Evolutionary conservation across 1,284 basidiomycete species (phyloP).

Genomic region (Ustilago nuda): DNA sequence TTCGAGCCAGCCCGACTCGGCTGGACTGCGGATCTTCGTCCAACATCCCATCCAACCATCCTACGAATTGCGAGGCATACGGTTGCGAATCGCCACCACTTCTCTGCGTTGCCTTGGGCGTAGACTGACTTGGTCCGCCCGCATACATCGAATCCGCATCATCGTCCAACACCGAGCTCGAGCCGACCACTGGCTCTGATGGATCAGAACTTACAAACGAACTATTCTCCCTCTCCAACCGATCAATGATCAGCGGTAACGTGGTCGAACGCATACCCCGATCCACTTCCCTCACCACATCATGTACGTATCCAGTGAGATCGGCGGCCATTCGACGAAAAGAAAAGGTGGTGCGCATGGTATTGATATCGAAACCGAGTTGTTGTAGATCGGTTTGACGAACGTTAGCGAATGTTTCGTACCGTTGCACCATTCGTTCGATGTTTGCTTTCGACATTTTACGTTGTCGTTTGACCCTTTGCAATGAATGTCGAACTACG

Average conservation of each 20-base stretch:
- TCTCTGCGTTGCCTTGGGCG: slow-evolving; percentile 25
- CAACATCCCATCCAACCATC: slow-evolving; percentile 45
- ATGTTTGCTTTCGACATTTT: slow-evolving; percentile 32
- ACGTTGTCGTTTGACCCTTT: slow-evolving; percentile 39
- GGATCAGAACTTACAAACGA: slow-evolving; percentile 30
- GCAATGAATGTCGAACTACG: slow-evolving; percentile 38
- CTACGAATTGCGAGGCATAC: slow-evolving; percentile 38
- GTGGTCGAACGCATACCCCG: slow-evolving; percentile 46
- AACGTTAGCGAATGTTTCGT: slow-evolving; percentile 49
- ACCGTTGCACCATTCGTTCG: slow-evolving; percentile 40
- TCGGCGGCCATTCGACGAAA: slow-evolving; percentile 42
- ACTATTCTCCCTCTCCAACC: slow-evolving; percentile 41
- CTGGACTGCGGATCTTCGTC: slow-evolving; percentile 19
- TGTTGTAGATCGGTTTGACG: slow-evolving; percentile 34
- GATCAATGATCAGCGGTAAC: slow-evolving; percentile 42
- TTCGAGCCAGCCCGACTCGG: neutral
- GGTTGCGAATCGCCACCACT: slow-evolving; percentile 19
- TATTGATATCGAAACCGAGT: slow-evolving; percentile 26
- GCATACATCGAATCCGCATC: slow-evolving; percentile 17
- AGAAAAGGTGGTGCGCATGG: slow-evolving; percentile 36
- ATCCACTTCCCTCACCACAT: slow-evolving; percentile 53
- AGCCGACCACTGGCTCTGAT: slow-evolving; percentile 15
- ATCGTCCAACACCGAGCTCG: slow-evolving; percentile 26
- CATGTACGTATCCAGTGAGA: slow-evolving; percentile 44
- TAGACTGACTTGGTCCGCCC: slow-evolving; percentile 35